These are phyloP conservation scores for Phytophthora rubi DNA, from an alignment of 352 stramenopile species.

Conservation along the genomic window DNA sequence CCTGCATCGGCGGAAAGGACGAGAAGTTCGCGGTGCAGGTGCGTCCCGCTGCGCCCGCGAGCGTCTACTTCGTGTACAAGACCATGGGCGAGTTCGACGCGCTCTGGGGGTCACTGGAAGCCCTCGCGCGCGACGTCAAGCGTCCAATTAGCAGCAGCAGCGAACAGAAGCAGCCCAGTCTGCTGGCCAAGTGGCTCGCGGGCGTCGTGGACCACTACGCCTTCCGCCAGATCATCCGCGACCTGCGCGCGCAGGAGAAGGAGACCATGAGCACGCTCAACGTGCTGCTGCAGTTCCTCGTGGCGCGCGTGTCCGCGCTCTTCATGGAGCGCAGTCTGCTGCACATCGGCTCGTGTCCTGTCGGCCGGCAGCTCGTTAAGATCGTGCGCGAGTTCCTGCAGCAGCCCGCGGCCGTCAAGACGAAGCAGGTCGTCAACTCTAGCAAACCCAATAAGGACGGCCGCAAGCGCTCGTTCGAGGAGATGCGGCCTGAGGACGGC, in stretches of 20 bases:
- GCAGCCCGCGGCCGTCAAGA: constrained; percentile 43
- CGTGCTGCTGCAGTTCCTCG: constrained; percentile 72
- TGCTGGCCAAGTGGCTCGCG: constrained; percentile 76
- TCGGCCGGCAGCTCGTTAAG: constrained; percentile 60
- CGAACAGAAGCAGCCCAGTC: constrained; percentile 34
- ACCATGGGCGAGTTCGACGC: constrained; percentile 76
- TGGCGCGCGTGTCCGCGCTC: constrained; percentile 64
- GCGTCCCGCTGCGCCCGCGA: constrained; percentile 37
- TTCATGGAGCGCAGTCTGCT: constrained; percentile 66
- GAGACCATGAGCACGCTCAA: constrained; percentile 81
- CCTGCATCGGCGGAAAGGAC: constrained; percentile 82
- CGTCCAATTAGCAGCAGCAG: constrained; percentile 24
- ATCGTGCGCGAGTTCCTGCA: constrained; percentile 76
- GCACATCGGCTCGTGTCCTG: constrained; percentile 55
- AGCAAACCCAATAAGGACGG: constrained; percentile 28
- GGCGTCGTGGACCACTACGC: constrained; percentile 81
- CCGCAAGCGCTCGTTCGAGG: constrained; percentile 64
- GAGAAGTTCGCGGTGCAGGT: constrained; percentile 82
- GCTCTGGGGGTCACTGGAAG: constrained; percentile 68
- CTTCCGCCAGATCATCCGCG: constrained; percentile 61
- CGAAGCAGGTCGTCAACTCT: constrained; percentile 16
- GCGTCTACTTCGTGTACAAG: constrained; percentile 85
- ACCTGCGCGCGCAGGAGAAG: constrained; percentile 70
- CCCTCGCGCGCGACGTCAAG: constrained; percentile 63
- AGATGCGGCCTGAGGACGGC: constrained; percentile 55